Conservation (phyloP, 441 rosid genomes). For the Erodium trifolium region DNA sequence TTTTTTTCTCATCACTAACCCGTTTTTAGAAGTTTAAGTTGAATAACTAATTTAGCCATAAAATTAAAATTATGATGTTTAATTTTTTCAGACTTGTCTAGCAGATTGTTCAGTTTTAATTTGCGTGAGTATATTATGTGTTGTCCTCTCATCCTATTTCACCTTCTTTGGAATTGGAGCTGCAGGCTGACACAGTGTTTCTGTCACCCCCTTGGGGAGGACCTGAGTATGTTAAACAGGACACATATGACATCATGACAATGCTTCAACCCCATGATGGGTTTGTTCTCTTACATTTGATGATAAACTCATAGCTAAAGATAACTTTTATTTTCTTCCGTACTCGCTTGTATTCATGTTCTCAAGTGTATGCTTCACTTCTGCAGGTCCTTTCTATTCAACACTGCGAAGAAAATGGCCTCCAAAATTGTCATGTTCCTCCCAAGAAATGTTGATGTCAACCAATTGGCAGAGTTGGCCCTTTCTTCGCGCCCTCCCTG, state of each 20-base stretch:
- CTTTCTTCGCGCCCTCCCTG: constrained; percentile 56
- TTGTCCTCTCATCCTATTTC: neutral
- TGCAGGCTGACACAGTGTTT: constrained; percentile 74
- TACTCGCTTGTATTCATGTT: neutral
- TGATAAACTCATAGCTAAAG: neutral
- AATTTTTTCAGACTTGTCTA: neutral
- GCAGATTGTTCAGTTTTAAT: neutral
- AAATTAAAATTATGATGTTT: neutral
- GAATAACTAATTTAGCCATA: no score
- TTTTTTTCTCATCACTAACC: no score
- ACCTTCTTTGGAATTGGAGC: constrained; percentile 11
- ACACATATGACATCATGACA: constrained; percentile 56
- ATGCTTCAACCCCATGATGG: constrained; percentile 87
- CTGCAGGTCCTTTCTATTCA: constrained; percentile 55
- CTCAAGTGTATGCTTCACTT: constrained; percentile 10
- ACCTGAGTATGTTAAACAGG: constrained; percentile 61
- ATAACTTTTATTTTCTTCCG: neutral
- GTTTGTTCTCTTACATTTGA: constrained; percentile 23
- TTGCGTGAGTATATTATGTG: neutral
- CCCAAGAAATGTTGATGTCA: constrained; percentile 68
- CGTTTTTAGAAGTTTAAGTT: no score
- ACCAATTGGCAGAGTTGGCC: constrained; percentile 76
- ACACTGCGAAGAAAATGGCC: constrained; percentile 54
- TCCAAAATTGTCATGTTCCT: constrained; percentile 65
- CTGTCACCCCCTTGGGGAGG: constrained; percentile 99